Evolutionary conservation across 2,329 filamentous ascomycete species (phyloP).

Genomic region (Aspergillus amoenus): DNA sequence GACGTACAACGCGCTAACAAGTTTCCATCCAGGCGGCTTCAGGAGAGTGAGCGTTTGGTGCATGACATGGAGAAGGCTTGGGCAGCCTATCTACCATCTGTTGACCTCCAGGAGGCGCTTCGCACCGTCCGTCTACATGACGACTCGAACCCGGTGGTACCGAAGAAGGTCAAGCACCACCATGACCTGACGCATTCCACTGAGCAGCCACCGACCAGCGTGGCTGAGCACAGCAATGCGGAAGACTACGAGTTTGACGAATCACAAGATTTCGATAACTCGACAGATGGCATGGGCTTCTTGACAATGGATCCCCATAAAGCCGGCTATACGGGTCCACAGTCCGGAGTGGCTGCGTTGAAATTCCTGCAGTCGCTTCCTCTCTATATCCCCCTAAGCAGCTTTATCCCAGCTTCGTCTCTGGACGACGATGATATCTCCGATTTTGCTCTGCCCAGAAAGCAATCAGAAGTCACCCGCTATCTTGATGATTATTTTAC

Average conservation of each 20-base stretch:
- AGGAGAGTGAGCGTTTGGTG: slow-evolving; percentile 14
- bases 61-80: slow-evolving; percentile 18
- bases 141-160: not conserved
- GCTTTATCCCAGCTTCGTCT: slow-evolving; percentile 17
- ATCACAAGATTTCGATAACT: slow-evolving; percentile 22
- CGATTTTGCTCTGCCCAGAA: not conserved
- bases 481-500: slow-evolving; percentile 21
- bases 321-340: slow-evolving; percentile 20
- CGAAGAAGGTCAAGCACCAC: slow-evolving; percentile 10
- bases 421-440: slow-evolving; percentile 17
- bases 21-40: slow-evolving; percentile 10
- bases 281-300: slow-evolving; percentile 21
- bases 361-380: slow-evolving; percentile 21
- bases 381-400: slow-evolving; percentile 18
- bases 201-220: slow-evolving; percentile 16
- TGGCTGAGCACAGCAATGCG: slow-evolving; percentile 19
- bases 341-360: slow-evolving; percentile 19
- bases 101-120: slow-evolving; percentile 19
- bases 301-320: slow-evolving; percentile 20
- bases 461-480: slow-evolving; percentile 2
- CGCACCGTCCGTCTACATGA: slow-evolving; percentile 10
- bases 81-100: slow-evolving; percentile 15
- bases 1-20: not conserved
- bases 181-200: slow-evolving; percentile 17
- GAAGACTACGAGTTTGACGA: slow-evolving; percentile 23